Evolutionary conservation across 1,284 basidiomycete species (phyloP).

Genomic region (Pseudozyma tsukubaensis): DNA sequence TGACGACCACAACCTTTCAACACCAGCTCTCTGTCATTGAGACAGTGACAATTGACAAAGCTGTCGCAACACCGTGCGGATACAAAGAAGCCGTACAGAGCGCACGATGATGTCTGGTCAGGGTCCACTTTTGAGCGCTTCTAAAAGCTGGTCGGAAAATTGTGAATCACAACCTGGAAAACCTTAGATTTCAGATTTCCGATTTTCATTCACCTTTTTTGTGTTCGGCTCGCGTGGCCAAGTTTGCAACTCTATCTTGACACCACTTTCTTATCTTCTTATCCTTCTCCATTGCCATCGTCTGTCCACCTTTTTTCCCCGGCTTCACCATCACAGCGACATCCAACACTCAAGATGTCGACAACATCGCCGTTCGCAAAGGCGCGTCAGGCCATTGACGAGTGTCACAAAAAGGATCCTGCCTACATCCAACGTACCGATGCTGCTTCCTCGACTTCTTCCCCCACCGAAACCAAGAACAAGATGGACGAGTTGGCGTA

Average conservation of each 20-base stretch:
- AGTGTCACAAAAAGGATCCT: conserved; percentile 48
- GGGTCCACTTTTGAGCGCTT: too few species aligned
- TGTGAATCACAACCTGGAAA: too few species aligned
- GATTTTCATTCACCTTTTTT: neutral
- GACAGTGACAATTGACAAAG: too few species aligned
- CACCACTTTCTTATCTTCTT: neutral
- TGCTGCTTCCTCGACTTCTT: neutral
- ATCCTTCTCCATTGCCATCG: neutral
- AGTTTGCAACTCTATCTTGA: neutral
- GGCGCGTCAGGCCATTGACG: conserved; percentile 50
- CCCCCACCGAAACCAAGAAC: conserved; percentile 8
- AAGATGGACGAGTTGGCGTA: conserved; percentile 62
- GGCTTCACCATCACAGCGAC: neutral
- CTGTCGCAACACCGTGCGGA: too few species aligned
- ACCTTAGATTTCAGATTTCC: too few species aligned
- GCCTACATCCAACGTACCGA: conserved; percentile 32
- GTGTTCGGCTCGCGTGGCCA: neutral
- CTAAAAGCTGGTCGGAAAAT: too few species aligned
- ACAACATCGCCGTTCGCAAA: conserved; percentile 18
- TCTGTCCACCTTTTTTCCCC: neutral
- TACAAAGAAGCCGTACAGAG: too few species aligned
- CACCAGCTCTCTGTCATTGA: too few species aligned
- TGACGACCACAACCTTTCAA: neutral
- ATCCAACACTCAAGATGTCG: conserved; percentile 14
- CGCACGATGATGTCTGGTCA: too few species aligned